Conservation (phyloP, 176 grass and related monocot species). For the Avena insularis region DNA sequence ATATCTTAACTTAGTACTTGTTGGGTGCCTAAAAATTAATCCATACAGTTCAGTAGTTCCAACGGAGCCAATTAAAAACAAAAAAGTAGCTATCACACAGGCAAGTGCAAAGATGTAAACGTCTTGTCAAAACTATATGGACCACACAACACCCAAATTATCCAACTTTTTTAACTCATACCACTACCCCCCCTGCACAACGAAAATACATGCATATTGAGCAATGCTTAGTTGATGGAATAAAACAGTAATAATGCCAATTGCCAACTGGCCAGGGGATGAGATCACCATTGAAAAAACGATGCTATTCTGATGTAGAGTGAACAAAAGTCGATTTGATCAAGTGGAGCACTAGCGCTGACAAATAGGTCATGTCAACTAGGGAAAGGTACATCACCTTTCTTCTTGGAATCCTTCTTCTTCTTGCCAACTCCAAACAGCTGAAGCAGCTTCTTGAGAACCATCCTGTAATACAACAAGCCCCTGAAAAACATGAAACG, state of each 20-base stretch:
- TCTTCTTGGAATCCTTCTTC: constrained; percentile 56
- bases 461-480: constrained; percentile 30
- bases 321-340: neutral
- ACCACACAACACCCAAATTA: neutral
- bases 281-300: constrained; percentile 6
- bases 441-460: constrained; percentile 54
- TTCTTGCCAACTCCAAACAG: constrained; percentile 47
- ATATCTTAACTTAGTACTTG: neutral
- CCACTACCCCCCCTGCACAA: neutral
- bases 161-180: neutral
- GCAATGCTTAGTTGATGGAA: constrained; percentile 21
- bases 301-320: neutral
- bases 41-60: neutral
- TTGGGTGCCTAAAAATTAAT: neutral
- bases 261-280: neutral
- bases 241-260: neutral
- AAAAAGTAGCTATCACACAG: constrained; percentile 6
- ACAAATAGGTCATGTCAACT: neutral
- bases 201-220: neutral
- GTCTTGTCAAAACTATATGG: constrained; percentile 6
- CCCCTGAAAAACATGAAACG: constrained; percentile 37
- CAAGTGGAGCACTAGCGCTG: neutral
- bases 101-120: constrained; percentile 8
- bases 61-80: neutral
- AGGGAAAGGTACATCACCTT: constrained; percentile 39